Conservation (phyloP, 1,139 yeast genomes). For the Taphrina wiesneri region DNA sequence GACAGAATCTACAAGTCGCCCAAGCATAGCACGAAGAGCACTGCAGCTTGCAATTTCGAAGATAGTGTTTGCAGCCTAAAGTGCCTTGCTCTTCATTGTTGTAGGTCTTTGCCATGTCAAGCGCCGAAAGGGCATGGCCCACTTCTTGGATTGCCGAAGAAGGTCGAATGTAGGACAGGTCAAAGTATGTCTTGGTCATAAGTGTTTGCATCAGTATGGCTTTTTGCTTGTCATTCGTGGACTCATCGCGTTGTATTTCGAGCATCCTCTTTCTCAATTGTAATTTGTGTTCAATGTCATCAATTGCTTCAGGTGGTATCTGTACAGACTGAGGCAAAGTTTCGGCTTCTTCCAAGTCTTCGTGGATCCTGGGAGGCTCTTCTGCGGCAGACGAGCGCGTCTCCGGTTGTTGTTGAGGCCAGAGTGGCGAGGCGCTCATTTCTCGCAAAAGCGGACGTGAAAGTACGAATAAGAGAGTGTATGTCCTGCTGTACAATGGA, state of each 20-base stretch:
- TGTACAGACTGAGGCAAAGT: not conserved
- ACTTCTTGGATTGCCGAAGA: conserved; percentile 27
- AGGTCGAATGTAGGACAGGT: conserved; percentile 31
- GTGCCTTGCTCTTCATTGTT: conserved; percentile 51
- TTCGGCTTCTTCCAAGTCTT: not conserved
- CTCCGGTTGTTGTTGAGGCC: not conserved
- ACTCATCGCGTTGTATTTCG: conserved; percentile 53
- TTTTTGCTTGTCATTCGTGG: conserved; percentile 58
- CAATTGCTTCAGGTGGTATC: not conserved
- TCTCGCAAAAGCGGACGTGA: not conserved
- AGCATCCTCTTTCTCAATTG: conserved; percentile 58
- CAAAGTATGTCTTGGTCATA: conserved; percentile 34
- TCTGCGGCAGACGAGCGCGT: not conserved
- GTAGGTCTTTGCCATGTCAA: conserved; percentile 48
- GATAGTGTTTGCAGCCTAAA: conserved; percentile 81
- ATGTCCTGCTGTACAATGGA: too few species aligned
- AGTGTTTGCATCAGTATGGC: conserved; percentile 55
- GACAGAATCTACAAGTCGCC: conserved; percentile 84
- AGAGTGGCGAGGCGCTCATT: conserved; percentile 8
- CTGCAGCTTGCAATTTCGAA: conserved; percentile 77
- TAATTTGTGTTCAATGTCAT: conserved; percentile 35
- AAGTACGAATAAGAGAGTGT: too few species aligned
- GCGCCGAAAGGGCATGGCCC: conserved; percentile 27
- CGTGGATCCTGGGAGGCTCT: not conserved
- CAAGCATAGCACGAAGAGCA: conserved; percentile 74